These are phyloP conservation scores for Bryoerythrophyllum caledonicum DNA, from an alignment of 225 moss, liverwort and hornwort species.

Conservation along the genomic window DNA sequence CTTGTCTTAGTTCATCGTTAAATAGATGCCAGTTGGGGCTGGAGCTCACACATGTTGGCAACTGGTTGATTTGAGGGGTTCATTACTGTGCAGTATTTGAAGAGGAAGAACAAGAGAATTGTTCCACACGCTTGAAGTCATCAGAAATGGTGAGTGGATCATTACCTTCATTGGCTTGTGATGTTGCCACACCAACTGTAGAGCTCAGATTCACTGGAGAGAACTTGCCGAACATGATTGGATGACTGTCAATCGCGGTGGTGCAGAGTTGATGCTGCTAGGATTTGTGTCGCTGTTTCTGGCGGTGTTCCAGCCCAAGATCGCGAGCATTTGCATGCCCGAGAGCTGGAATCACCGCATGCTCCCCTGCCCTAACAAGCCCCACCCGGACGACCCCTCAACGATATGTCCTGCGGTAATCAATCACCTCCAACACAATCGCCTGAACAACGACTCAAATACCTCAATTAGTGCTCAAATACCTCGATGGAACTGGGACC, in stretches of 20 bases:
- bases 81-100: constrained; percentile 58
- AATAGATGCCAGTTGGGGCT: too few relatives aligned
- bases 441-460: too few relatives aligned
- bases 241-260: background rate
- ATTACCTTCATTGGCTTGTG: background rate
- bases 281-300: constrained; percentile 91
- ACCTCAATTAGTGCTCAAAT: too few relatives aligned
- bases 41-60: too few relatives aligned
- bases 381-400: constrained; percentile 1
- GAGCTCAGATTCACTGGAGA: too few relatives aligned
- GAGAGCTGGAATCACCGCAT: constrained; percentile 45
- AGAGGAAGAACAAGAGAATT: constrained; percentile 71
- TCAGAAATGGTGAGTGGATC: constrained; percentile 57
- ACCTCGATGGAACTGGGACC: too few relatives aligned
- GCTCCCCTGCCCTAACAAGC: constrained; percentile 60
- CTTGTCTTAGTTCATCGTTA: too few relatives aligned
- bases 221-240: too few relatives aligned
- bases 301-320: constrained; percentile 63
- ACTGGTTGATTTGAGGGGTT: background rate
- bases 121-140: constrained; percentile 60
- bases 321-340: constrained; percentile 67
- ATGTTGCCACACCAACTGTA: too few relatives aligned
- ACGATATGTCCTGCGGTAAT: constrained; percentile 26
- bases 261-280: constrained; percentile 85
- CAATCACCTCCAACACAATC: too few relatives aligned